phyloP scores from a whole-genome alignment of 169 alveolate genomes.

The Plasmodium gaboni region DNA sequence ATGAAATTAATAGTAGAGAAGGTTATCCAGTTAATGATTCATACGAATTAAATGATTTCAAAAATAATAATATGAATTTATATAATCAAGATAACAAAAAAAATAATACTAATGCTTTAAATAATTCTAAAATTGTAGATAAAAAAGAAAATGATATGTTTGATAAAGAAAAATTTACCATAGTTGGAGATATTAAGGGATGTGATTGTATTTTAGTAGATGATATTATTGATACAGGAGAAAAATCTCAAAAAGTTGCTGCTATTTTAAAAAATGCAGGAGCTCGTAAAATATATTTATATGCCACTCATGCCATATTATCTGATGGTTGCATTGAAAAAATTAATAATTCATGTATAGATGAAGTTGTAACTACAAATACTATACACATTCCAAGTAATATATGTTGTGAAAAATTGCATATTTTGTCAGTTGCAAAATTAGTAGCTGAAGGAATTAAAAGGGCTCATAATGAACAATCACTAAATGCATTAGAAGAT shows the following conservation, averaged over 20 bases:
- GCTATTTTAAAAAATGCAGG: constrained; percentile 86
- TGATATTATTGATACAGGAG: constrained; percentile 94
- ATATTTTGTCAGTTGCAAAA: constrained; percentile 82
- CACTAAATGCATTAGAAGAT: constrained; percentile 81
- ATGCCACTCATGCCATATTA: constrained; percentile 92
- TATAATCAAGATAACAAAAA: constrained; percentile 32
- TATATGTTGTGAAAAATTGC: constrained; percentile 80
- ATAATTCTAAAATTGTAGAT: constrained; percentile 75
- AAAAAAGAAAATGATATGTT: constrained; percentile 83
- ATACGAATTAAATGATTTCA: constrained; percentile 22
- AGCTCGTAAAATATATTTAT: constrained; percentile 91
- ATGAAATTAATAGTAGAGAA: constrained; percentile 58
- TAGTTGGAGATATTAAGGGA: constrained; percentile 91
- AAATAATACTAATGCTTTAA: constrained; percentile 26
- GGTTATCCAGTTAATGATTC: constrained; percentile 51
- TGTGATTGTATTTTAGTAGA: constrained; percentile 92
- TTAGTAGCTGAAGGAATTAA: constrained; percentile 88
- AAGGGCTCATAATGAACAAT: constrained; percentile 80
- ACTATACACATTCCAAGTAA: constrained; percentile 81
- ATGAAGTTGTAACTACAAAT: constrained; percentile 85
- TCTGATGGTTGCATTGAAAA: constrained; percentile 85
- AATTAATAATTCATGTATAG: constrained; percentile 82
- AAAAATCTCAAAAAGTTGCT: constrained; percentile 91
- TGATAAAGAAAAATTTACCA: constrained; percentile 83
- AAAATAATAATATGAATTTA: constrained; percentile 20